Percentiles rank a stretch among this genome's conserved stretches.
These are phyloP conservation scores for Gastrolobium bilobum DNA, from an alignment of 306 rosid genomes.

Conservation along the genomic window DNA sequence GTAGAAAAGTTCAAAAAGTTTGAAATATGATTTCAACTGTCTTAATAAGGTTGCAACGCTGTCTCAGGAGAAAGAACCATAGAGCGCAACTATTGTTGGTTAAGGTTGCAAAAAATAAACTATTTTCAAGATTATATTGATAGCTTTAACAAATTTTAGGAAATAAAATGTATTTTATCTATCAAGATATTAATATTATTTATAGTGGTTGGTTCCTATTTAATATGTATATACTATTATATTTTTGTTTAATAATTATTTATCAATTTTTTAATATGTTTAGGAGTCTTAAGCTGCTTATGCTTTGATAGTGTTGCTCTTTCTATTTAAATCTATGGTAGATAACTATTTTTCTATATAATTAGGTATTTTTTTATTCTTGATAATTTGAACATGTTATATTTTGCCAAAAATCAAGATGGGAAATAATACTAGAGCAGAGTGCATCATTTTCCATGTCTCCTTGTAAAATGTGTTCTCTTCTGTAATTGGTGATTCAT, in stretches of 20 bases:
- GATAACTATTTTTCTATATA: neutral
- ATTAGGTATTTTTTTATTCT: slow-evolving; percentile 5
- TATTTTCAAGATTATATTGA: slow-evolving; percentile 11
- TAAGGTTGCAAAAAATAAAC: slow-evolving; percentile 62
- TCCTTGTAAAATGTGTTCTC: slow-evolving; percentile 20
- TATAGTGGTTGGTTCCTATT: slow-evolving; percentile 21
- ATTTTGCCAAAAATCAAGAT: neutral
- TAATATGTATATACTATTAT: slow-evolving; percentile 37
- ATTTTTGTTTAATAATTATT: slow-evolving; percentile 32
- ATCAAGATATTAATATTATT: slow-evolving; percentile 17
- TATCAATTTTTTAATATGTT: slow-evolving; percentile 2
- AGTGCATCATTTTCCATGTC: slow-evolving; percentile 12
- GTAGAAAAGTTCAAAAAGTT: slow-evolving; percentile 87
- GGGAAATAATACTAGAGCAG: neutral
- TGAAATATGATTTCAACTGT: slow-evolving; percentile 92
- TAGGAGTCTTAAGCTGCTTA: neutral
- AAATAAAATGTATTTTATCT: slow-evolving; percentile 35
- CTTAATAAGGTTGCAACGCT: slow-evolving; percentile 96
- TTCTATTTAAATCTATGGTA: neutral
- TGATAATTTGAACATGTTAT: neutral
- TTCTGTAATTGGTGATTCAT: neutral
- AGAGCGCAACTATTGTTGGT: slow-evolving; percentile 93
- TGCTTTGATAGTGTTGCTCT: slow-evolving; percentile 36
- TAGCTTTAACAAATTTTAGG: neutral
- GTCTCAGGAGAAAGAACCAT: slow-evolving; percentile 92